Percentiles rank a stretch among this genome's conserved stretches.
phyloP scores from a whole-genome alignment of 306 rosid species.

The Lagenaria siceraria region DNA sequence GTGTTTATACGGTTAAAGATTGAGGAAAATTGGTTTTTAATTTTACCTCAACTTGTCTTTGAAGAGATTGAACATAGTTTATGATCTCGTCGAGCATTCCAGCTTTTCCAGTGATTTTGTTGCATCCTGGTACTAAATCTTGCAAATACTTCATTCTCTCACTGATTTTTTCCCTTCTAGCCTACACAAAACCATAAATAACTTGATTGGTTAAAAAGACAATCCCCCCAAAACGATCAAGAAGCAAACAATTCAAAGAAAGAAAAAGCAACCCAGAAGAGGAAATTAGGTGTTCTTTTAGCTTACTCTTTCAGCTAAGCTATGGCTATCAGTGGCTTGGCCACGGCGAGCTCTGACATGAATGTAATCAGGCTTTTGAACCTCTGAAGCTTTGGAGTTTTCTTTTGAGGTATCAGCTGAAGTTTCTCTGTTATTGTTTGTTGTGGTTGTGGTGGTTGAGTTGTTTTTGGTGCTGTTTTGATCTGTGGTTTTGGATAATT shows the following conservation, averaged over 20 bases:
- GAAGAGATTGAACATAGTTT: slow-evolving; percentile 87
- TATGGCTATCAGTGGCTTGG: slow-evolving; percentile 95
- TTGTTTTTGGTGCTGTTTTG: slow-evolving; percentile 27
- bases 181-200: slow-evolving; percentile 25
- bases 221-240: background rate
- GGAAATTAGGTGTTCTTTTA: background rate
- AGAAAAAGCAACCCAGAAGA: background rate
- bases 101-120: slow-evolving; percentile 90
- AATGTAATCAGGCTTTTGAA: slow-evolving; percentile 73
- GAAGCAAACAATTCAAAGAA: background rate
- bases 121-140: slow-evolving; percentile 96
- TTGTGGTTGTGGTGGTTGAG: slow-evolving; percentile 5
- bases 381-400: slow-evolving; percentile 68
- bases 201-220: background rate
- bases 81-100: slow-evolving; percentile 99
- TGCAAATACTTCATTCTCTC: slow-evolving; percentile 94
- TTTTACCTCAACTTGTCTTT: slow-evolving; percentile 71
- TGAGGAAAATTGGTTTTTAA: background rate
- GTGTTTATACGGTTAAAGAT: background rate
- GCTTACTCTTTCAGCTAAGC: slow-evolving; percentile 90
- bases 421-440: slow-evolving; percentile 29
- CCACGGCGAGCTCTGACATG: slow-evolving; percentile 93
- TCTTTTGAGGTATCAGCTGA: slow-evolving; percentile 51
- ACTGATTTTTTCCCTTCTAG: slow-evolving; percentile 86
- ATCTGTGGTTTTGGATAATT: slow-evolving; percentile 41